These are phyloP conservation scores for Raddia distichophylla DNA, from an alignment of 176 grass and related monocot species.

Conservation along the genomic window DNA sequence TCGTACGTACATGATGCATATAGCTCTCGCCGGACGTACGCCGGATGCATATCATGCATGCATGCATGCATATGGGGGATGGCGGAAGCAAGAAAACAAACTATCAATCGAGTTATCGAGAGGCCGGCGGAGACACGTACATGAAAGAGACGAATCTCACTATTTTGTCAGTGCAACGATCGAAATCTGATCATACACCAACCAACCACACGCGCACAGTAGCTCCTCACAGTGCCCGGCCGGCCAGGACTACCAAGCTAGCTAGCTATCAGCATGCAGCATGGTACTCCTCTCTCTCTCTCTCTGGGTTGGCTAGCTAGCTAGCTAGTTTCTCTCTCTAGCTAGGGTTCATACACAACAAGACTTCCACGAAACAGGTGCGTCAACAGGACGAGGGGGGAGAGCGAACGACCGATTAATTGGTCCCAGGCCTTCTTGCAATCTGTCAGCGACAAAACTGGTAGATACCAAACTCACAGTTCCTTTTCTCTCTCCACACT, in stretches of 20 bases:
- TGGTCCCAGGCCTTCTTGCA: constrained; percentile 21
- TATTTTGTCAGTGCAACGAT: constrained; percentile 37
- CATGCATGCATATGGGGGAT: no score
- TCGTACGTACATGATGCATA: no score
- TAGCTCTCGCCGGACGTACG: no score
- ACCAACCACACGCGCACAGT: constrained; percentile 15
- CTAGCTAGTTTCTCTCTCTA: background rate
- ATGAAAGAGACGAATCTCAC: constrained; percentile 21
- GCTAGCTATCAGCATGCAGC: background rate
- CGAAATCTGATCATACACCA: constrained; percentile 31
- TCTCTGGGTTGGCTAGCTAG: background rate
- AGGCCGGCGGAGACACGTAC: background rate
- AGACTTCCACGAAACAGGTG: constrained; percentile 46
- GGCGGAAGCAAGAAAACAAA: constrained; percentile 10
- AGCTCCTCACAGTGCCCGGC: constrained; percentile 35
- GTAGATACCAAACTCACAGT: constrained; percentile 55
- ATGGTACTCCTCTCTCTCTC: background rate
- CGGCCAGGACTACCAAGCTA: constrained; percentile 19
- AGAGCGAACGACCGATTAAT: background rate
- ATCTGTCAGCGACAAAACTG: constrained; percentile 53
- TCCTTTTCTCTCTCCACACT: background rate
- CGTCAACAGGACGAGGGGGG: constrained; percentile 34
- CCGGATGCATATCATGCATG: no score
- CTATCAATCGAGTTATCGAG: constrained; percentile 5
- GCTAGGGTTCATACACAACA: constrained; percentile 19